These are phyloP conservation scores for Hyaloscypha finlandica DNA, from an alignment of 495 filamentous ascomycete genomes.

Conservation along the genomic window DNA sequence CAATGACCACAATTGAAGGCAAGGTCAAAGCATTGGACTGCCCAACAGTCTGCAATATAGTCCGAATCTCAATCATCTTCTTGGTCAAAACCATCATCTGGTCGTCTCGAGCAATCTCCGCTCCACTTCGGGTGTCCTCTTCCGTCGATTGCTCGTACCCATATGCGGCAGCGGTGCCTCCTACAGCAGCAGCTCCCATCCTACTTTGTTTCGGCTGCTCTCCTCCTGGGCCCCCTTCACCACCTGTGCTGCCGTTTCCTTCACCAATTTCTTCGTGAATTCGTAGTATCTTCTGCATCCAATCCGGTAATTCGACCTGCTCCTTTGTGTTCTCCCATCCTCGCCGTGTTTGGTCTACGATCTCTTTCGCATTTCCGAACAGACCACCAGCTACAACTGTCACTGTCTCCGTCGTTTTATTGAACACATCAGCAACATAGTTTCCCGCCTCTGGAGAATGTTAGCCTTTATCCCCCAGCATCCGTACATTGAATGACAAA, in stretches of 20 bases:
- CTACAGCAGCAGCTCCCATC: constrained; percentile 56
- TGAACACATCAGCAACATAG: constrained; percentile 82
- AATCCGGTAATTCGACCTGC: constrained; percentile 75
- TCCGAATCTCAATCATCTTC: constrained; percentile 99
- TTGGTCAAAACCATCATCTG: constrained; percentile 99
- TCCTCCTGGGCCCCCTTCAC: constrained; percentile 48
- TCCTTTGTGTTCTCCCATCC: constrained; percentile 87
- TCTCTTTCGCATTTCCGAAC: constrained; percentile 68
- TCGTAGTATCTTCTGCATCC: constrained; percentile 76
- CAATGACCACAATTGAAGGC: constrained; percentile 97
- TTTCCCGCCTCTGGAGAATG: constrained; percentile 72
- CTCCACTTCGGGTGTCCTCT: constrained; percentile 64
- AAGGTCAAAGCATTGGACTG: constrained; percentile 85
- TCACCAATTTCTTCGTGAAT: constrained; percentile 52
- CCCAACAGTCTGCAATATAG: constrained; percentile 85
- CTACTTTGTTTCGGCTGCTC: constrained; percentile 64
- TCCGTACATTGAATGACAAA: constrained; percentile 46
- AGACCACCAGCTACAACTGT: constrained; percentile 62
- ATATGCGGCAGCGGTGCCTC: constrained; percentile 70
- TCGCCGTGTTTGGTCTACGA: constrained; percentile 73
- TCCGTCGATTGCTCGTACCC: constrained; percentile 66
- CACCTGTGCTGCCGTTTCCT: constrained; percentile 38
- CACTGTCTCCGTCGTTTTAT: constrained; percentile 67
- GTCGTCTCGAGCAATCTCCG: constrained; percentile 77
- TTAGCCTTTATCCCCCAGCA: constrained; percentile 1